Percentiles rank a stretch among this genome's conserved stretches.
These are phyloP conservation scores for Solanum medicagineum DNA, from an alignment of 257 asterid species.

Conservation along the genomic window DNA sequence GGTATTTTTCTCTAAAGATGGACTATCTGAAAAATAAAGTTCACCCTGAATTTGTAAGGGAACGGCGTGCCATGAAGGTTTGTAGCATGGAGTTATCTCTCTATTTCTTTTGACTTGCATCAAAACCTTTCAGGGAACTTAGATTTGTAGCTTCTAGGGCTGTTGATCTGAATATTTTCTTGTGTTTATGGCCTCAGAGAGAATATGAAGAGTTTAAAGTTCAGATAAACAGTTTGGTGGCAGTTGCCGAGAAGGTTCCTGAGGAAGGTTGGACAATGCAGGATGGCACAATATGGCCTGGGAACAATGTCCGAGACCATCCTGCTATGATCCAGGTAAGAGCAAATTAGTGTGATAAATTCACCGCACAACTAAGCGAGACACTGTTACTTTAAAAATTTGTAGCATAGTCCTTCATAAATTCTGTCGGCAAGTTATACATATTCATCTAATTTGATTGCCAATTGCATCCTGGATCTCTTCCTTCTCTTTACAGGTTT, in stretches of 20 bases:
- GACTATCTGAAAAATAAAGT: conserved; percentile 77
- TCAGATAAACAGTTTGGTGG: conserved; percentile 57
- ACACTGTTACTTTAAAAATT: neutral
- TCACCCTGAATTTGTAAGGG: conserved; percentile 71
- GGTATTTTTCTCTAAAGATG: conserved; percentile 75
- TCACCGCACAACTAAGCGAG: neutral
- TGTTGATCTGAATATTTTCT: neutral
- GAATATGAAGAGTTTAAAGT: conserved; percentile 91
- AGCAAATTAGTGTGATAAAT: neutral
- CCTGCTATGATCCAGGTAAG: conserved; percentile 98
- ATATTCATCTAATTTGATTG: neutral
- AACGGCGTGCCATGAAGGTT: conserved; percentile 85
- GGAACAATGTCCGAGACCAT: conserved; percentile 84
- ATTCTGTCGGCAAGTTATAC: neutral
- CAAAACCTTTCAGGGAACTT: neutral
- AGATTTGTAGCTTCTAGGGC: neutral
- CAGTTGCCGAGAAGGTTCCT: conserved; percentile 73
- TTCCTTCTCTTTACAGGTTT: neutral
- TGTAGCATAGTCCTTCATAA: neutral
- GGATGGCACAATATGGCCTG: conserved; percentile 96
- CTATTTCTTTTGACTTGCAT: neutral
- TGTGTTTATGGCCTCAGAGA: conserved; percentile 38
- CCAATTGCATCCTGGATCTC: neutral
- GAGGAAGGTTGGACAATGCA: conserved; percentile 98
- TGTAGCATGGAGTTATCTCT: neutral